These are phyloP conservation scores for Canariomyces notabilis DNA, from an alignment of 2,329 filamentous ascomycete genomes.

Conservation along the genomic window DNA sequence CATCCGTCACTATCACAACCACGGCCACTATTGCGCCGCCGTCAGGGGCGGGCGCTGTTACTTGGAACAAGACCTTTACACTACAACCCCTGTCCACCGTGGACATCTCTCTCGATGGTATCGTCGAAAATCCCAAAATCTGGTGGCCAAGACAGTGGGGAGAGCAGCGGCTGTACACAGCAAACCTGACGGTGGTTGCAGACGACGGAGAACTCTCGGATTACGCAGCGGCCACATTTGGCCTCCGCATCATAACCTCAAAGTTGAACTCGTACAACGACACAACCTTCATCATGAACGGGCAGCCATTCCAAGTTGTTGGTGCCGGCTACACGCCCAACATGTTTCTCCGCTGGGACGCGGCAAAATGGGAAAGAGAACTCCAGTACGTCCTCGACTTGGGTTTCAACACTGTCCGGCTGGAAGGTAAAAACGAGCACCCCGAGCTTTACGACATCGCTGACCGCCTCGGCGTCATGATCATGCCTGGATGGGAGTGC, in stretches of 20 bases:
- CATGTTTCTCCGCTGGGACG: conserved; percentile 56
- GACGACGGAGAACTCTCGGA: conserved; percentile 30
- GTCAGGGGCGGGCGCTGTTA: conserved; percentile 20
- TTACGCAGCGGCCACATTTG: conserved; percentile 38
- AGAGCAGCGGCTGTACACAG: conserved; percentile 34
- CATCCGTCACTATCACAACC: conserved; percentile 33
- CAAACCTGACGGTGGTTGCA: conserved; percentile 26
- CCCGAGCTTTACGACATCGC: conserved; percentile 55
- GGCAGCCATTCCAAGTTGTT: conserved; percentile 52
- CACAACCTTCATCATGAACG: conserved; percentile 52
- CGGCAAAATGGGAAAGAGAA: conserved; percentile 42
- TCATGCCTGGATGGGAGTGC: conserved; percentile 61
- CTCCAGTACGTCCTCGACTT: conserved; percentile 53
- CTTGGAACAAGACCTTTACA: conserved; percentile 31
- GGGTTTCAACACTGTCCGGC: conserved; percentile 57
- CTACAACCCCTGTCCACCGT: conserved; percentile 34
- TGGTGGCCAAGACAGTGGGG: conserved; percentile 63
- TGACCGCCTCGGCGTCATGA: conserved; percentile 55
- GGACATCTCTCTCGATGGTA: conserved; percentile 35
- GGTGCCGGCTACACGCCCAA: conserved; percentile 58
- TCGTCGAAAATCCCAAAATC: conserved; percentile 41
- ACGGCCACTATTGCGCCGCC: conserved; percentile 25
- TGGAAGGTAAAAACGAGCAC: conserved; percentile 62
- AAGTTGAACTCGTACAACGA: conserved; percentile 49
- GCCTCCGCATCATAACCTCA: conserved; percentile 50